These are phyloP conservation scores for Sphaceloma murrayae DNA, from an alignment of 2,329 filamentous ascomycete genomes.

Conservation along the genomic window DNA sequence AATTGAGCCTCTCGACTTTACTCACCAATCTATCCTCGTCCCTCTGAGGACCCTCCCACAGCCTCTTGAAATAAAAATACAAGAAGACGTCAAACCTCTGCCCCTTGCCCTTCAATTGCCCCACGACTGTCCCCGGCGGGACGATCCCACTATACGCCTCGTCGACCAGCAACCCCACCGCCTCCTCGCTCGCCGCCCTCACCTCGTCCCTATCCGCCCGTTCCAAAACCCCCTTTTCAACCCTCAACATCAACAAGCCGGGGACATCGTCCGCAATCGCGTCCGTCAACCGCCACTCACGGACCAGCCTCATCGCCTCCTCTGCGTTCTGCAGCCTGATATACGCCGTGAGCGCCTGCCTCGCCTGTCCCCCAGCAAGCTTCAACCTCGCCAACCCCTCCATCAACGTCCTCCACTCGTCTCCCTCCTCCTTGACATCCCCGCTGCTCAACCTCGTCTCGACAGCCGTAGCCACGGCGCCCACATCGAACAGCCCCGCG, in stretches of 20 bases:
- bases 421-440: constrained; percentile 63
- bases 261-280: constrained; percentile 83
- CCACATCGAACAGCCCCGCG: constrained; percentile 70
- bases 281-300: constrained; percentile 81
- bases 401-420: constrained; percentile 85
- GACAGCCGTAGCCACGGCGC: constrained; percentile 64
- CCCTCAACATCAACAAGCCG: constrained; percentile 76
- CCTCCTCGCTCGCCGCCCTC: constrained; percentile 70
- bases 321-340: constrained; percentile 89
- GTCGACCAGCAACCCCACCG: constrained; percentile 76
- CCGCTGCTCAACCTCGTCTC: constrained; percentile 72
- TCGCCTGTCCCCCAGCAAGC: constrained; percentile 67
- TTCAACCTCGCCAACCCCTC: constrained; percentile 77
- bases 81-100: constrained; percentile 58
- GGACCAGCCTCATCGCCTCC: constrained; percentile 74
- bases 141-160: constrained; percentile 87
- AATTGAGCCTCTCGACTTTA: constrained; percentile 37
- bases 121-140: constrained; percentile 64
- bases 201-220: constrained; percentile 60
- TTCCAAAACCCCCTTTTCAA: constrained; percentile 59
- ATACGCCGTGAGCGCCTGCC: constrained; percentile 79
- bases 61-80: constrained; percentile 79
- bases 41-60: constrained; percentile 71
- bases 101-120: constrained; percentile 60
- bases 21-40: constrained; percentile 27